These are phyloP conservation scores for Paramecium pentaurelia DNA, from an alignment of 73 alveolate species.

Conservation along the genomic window DNA sequence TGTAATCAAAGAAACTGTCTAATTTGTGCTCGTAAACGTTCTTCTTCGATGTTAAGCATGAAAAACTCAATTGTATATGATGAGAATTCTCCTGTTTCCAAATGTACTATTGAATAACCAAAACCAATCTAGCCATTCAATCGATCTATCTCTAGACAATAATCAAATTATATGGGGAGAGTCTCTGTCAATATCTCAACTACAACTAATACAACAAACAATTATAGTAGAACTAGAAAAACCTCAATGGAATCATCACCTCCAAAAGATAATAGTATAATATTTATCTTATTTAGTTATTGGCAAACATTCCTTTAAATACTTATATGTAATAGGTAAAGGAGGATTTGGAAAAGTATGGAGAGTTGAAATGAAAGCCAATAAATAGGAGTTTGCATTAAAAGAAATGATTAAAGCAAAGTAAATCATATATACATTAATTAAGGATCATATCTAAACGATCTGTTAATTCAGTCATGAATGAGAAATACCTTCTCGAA, in stretches of 20 bases:
- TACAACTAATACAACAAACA: neutral
- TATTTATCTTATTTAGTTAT: neutral
- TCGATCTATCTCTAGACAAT: neutral
- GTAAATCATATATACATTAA: neutral
- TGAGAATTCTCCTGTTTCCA: constrained; percentile 40
- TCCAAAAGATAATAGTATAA: neutral
- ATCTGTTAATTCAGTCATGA: constrained; percentile 62
- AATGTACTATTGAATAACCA: constrained; percentile 18
- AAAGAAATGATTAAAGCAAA: constrained; percentile 41
- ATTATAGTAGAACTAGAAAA: neutral
- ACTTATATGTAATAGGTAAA: neutral
- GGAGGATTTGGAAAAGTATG: constrained; percentile 47
- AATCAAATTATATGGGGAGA: neutral
- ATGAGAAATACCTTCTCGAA: constrained; percentile 67
- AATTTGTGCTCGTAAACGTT: constrained; percentile 32
- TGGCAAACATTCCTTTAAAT: constrained; percentile 24
- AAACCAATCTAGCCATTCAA: neutral
- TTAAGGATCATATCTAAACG: constrained; percentile 61
- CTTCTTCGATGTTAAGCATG: constrained; percentile 36
- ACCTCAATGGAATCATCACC: constrained; percentile 8
- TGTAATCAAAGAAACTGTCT: constrained; percentile 29
- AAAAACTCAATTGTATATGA: neutral
- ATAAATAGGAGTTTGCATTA: neutral
- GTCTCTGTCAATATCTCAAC: neutral
- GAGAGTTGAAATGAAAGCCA: constrained; percentile 44